Conservation (phyloP, 1,284 basidiomycete genomes). For the Ganoderma leucocontextum region DNA sequence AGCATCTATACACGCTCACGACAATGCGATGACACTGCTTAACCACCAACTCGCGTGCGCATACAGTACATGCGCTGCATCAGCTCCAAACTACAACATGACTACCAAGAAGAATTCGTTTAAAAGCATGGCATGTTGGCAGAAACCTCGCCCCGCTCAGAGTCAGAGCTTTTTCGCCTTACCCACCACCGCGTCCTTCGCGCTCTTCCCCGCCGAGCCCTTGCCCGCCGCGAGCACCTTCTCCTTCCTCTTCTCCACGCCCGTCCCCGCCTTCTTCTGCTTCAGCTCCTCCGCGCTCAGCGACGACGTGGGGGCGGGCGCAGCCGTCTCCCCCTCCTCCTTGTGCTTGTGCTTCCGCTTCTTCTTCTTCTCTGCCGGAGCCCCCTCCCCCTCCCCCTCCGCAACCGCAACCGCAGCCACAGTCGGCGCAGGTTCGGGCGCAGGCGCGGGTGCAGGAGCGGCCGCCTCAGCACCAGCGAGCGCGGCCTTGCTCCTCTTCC, state of each 20-base stretch:
- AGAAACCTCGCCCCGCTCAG: neutral
- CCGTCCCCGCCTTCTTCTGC: conserved; percentile 57
- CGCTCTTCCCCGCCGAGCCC: conserved; percentile 50
- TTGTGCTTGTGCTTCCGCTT: conserved; percentile 36
- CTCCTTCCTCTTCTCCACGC: conserved; percentile 62
- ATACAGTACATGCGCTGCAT: neutral
- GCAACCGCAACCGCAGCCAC: conserved; percentile 6
- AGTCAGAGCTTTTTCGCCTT: conserved; percentile 37
- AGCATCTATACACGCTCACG: conserved; percentile 1
- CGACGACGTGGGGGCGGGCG: conserved; percentile 13
- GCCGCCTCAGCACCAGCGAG: conserved; percentile 14
- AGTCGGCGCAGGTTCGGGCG: conserved; percentile 11
- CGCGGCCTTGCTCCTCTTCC: conserved; percentile 59
- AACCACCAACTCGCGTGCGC: neutral
- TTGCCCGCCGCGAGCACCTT: conserved; percentile 52
- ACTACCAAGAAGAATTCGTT: neutral
- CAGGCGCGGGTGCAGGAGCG: neutral
- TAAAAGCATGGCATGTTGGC: neutral
- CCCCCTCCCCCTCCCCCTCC: conserved; percentile 19
- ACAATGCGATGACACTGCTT: conserved; percentile 3
- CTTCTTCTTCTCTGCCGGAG: conserved; percentile 29
- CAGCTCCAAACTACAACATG: neutral
- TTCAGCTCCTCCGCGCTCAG: conserved; percentile 47
- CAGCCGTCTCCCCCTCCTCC: conserved; percentile 14
- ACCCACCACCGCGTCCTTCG: conserved; percentile 62